Evolutionary conservation across 2,329 filamentous ascomycete species (phyloP).

Genomic region (Sarocladium kiliense): DNA sequence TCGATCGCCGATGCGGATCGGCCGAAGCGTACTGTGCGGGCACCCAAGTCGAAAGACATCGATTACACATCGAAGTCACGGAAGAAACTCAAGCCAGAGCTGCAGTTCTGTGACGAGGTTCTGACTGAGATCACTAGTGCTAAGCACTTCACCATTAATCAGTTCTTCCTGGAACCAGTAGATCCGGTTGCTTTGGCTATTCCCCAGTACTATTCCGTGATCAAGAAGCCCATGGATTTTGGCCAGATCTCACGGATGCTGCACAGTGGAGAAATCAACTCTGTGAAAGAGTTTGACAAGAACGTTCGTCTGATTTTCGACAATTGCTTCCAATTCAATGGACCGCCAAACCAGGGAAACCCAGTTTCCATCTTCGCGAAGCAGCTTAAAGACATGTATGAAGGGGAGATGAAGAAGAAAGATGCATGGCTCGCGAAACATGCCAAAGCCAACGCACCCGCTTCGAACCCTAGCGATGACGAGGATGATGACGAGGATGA

Average conservation of each 20-base stretch:
- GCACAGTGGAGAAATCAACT: conserved; percentile 71
- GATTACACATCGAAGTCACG: conserved; percentile 78
- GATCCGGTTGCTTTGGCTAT: conserved; percentile 93
- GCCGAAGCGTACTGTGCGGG: conserved; percentile 90
- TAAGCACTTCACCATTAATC: conserved; percentile 63
- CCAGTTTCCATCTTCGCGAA: conserved; percentile 68
- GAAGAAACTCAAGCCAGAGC: conserved; percentile 83
- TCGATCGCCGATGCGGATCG: conserved; percentile 72
- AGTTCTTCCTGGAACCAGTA: conserved; percentile 76
- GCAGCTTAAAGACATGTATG: conserved; percentile 69
- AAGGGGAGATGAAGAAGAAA: conserved; percentile 71
- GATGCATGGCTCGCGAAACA: conserved; percentile 75
- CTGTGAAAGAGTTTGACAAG: conserved; percentile 76
- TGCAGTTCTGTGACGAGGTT: conserved; percentile 84
- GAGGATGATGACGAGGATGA: conserved; percentile 69
- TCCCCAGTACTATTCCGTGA: conserved; percentile 84
- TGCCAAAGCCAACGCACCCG: conserved; percentile 48
- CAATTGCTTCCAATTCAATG: conserved; percentile 92
- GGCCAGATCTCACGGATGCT: conserved; percentile 76
- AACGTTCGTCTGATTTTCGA: conserved; percentile 79
- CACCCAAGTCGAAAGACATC: conserved; percentile 86
- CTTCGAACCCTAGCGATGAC: conserved; percentile 57
- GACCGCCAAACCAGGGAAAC: conserved; percentile 51
- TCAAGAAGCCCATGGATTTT: conserved; percentile 97
- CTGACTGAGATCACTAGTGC: conserved; percentile 71